A percentile compares a stretch with the other conserved stretches of the same genome.
These are phyloP conservation scores for Talaromyces sp. DNA, from an alignment of 2,329 filamentous ascomycete genomes.

Conservation along the genomic window DNA sequence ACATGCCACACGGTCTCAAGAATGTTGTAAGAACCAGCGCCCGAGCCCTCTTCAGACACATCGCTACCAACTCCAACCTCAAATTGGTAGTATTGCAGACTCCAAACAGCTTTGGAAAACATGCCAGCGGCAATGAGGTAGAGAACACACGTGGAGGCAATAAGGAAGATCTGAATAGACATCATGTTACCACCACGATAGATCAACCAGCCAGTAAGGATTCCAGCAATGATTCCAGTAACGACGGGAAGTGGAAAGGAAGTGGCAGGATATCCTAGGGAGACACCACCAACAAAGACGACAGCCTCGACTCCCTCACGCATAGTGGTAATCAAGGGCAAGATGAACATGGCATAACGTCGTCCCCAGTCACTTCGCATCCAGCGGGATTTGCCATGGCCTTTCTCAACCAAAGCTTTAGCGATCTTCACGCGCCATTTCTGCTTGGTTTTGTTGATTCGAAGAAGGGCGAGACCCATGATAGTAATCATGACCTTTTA, in stretches of 20 bases:
- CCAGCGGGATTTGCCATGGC: slow-evolving; percentile 41
- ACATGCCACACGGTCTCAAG: slow-evolving; percentile 79
- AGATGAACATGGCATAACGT: neutral
- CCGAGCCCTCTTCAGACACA: slow-evolving; percentile 63
- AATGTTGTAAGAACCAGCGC: slow-evolving; percentile 79
- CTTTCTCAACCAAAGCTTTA: slow-evolving; percentile 56
- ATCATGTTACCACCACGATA: slow-evolving; percentile 70
- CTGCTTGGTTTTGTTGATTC: slow-evolving; percentile 79
- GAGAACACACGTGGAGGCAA: slow-evolving; percentile 76
- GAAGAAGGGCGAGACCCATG: slow-evolving; percentile 77
- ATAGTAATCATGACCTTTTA: slow-evolving; percentile 79
- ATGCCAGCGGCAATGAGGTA: slow-evolving; percentile 83
- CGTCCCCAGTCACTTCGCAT: neutral
- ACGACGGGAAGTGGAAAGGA: slow-evolving; percentile 63
- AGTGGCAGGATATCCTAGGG: slow-evolving; percentile 6
- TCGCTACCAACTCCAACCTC: slow-evolving; percentile 60
- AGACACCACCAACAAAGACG: neutral
- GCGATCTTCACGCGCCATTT: slow-evolving; percentile 87
- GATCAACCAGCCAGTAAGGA: slow-evolving; percentile 69
- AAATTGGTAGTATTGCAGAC: slow-evolving; percentile 70
- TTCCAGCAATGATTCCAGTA: slow-evolving; percentile 69
- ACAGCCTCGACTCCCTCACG: neutral
- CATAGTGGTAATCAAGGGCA: neutral
- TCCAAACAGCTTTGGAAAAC: slow-evolving; percentile 76
- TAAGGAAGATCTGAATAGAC: slow-evolving; percentile 73